Base-by-base conservation (phyloP, 257 asterid genomes). In the Solanum bulbocastanum region DNA sequence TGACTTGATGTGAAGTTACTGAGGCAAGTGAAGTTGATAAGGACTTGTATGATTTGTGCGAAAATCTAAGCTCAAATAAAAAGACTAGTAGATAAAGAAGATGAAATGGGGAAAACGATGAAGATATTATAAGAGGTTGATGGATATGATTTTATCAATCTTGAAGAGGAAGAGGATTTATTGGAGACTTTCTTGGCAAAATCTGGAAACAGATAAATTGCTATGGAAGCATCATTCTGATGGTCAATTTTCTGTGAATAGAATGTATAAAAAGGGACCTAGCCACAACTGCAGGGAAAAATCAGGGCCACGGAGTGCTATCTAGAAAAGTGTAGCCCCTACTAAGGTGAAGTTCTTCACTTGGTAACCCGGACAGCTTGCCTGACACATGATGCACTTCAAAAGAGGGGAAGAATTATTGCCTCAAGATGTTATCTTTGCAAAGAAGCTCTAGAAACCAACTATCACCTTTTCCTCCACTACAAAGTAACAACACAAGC, bases 141-240 rank as follows among this genome's bases (percentile, higher is more conserved):
- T 74, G 36, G 72, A 49, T 75, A 86, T 44, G 84, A 86, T 84
- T 39, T 85, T 81, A 86, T 42, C 87, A 90, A 90, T 35, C 91
- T 91, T 89, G 92, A 90, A 83, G 92, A 90, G 56, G 83, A 58
- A 72, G 87, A 89, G 84, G 91, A 86, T 86, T 25, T 16, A 56
- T 56, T 56, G n/a, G 65, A 56, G 65, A 56, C 65, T 56, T 56
- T 8, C 65, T 20, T 56, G 65, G 65, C 11, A 7, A 18, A 56
- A 56, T 56, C 11, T 56, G 11, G 65, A 56, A 52, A 56, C n/a
- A 56, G 65, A 56, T 56, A 56, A 18, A 18, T 20, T 56, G 65
- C 65, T 56, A 56, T 56, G 65, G 65, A 56, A 11, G 25, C 25
- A 18, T 56, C 65, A 56, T 20, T 56, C 65, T 20, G 65, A 56